Evolutionary conservation across 2,329 filamentous ascomycete genomes (phyloP).

Genomic region (Lachnellula hyalina): DNA sequence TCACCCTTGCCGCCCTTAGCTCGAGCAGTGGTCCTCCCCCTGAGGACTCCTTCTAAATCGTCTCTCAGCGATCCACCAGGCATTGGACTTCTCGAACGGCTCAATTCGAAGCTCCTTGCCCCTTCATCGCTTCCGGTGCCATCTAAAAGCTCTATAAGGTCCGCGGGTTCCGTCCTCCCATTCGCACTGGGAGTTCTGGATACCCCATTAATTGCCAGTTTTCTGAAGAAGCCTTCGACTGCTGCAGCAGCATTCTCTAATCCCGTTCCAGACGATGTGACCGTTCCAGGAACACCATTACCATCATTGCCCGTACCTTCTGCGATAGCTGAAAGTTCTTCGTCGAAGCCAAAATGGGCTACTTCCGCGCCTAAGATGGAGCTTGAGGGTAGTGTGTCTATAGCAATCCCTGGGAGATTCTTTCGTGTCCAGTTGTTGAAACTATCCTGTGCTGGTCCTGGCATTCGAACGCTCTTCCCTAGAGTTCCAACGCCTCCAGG

Average conservation of each 20-base stretch:
- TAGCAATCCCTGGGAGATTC: constrained; percentile 73
- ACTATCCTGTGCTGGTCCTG: constrained; percentile 78
- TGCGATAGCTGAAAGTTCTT: constrained; percentile 37
- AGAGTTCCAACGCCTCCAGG: constrained; percentile 88
- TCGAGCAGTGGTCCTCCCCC: constrained; percentile 14
- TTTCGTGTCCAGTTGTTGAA: constrained; percentile 80
- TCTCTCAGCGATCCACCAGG: constrained; percentile 22
- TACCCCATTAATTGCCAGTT: constrained; percentile 61
- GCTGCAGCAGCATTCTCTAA: constrained; percentile 82
- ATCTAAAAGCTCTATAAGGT: constrained; percentile 69
- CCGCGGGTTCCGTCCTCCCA: constrained; percentile 44
- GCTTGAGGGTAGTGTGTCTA: constrained; percentile 62
- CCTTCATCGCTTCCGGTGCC: constrained; percentile 52
- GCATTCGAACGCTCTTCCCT: constrained; percentile 61
- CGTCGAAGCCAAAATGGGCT: constrained; percentile 48
- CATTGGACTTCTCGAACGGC: constrained; percentile 14
- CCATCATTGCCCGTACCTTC: constrained; percentile 30
- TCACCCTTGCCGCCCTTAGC: constrained; percentile 24
- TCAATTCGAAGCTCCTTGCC: constrained; percentile 26
- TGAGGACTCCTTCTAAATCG: constrained; percentile 14
- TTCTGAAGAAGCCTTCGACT: constrained; percentile 85
- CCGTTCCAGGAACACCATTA: constrained; percentile 21
- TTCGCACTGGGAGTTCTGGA: constrained; percentile 42
- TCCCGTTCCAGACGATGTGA: constrained; percentile 40
- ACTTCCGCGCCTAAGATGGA: constrained; percentile 58